phyloP scores from a whole-genome alignment of 106 monocot genomes.

The Dendrobium nobile region DNA sequence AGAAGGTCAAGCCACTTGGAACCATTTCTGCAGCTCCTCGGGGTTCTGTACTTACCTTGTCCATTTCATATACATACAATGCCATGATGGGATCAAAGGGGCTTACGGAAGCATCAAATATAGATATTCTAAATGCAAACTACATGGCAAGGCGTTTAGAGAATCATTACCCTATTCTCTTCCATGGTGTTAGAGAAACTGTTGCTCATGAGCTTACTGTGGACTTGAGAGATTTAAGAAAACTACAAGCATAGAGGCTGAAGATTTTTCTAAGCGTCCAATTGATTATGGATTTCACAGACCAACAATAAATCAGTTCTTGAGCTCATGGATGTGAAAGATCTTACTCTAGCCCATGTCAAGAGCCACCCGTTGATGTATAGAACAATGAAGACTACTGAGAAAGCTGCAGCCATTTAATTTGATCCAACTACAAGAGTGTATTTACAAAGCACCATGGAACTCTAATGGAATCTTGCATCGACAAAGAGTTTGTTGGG shows the following conservation, averaged over 20 bases:
- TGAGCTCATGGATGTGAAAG: too few species aligned
- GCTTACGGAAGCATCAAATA: conserved; percentile 92
- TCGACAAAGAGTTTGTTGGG: conserved; percentile 55
- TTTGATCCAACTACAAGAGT: too few species aligned
- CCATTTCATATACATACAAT: conserved; percentile 91
- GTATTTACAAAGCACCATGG: conserved; percentile 51
- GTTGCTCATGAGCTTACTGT: conserved; percentile 96
- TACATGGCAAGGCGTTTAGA: conserved; percentile 99
- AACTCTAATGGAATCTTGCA: conserved; percentile 40
- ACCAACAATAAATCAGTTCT: too few species aligned
- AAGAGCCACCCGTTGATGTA: too few species aligned
- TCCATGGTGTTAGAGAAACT: conserved; percentile 96
- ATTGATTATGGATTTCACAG: conserved; percentile 98
- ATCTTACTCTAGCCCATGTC: too few species aligned
- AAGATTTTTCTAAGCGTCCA: conserved; percentile 94
- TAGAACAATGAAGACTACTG: too few species aligned
- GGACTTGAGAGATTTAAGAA: conserved; percentile 92
- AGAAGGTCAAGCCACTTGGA: conserved; percentile 69
- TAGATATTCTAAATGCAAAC: conserved; percentile 94
- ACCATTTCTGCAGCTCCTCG: conserved; percentile 96
- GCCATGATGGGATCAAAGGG: conserved; percentile 99
- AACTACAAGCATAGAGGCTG: conserved; percentile 92
- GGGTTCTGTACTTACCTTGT: conserved; percentile 93
- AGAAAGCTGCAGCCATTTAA: too few species aligned
- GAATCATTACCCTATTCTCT: conserved; percentile 89